phyloP scores from a whole-genome alignment of 1,139 yeast species.

The Kodamaea derodonti region DNA sequence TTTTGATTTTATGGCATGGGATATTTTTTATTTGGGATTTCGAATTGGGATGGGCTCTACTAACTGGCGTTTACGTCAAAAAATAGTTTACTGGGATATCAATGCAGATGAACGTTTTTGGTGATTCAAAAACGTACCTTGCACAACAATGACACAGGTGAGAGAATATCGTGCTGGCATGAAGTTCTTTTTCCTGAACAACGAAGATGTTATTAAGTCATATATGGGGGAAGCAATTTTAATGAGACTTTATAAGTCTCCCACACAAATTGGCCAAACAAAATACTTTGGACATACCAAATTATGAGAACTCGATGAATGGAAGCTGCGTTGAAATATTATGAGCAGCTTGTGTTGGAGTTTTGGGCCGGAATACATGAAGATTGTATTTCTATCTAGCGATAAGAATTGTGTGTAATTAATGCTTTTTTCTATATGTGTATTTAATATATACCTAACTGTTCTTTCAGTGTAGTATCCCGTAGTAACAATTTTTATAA shows the following conservation, averaged over 20 bases:
- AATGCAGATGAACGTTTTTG: slow-evolving; percentile 1
- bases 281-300: background rate
- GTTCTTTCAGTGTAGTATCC: slow-evolving; percentile 6
- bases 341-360: slow-evolving; percentile 2
- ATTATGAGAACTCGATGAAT: slow-evolving; percentile 1
- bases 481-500: slow-evolving; percentile 1
- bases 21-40: slow-evolving; percentile 11
- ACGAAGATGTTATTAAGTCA: slow-evolving; percentile 12
- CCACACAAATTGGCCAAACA: slow-evolving; percentile 1
- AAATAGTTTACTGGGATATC: slow-evolving; percentile 3
- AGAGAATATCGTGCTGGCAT: slow-evolving; percentile 6
- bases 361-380: slow-evolving; percentile 1
- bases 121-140: slow-evolving; percentile 1
- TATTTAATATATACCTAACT: slow-evolving; percentile 10
- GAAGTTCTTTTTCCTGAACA: slow-evolving; percentile 7
- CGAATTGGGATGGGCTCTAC: background rate
- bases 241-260: slow-evolving; percentile 2
- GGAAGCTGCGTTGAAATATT: slow-evolving; percentile 1
- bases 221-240: slow-evolving; percentile 14
- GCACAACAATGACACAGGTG: slow-evolving; percentile 7
- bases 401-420: slow-evolving; percentile 3
- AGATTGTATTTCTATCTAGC: slow-evolving; percentile 1
- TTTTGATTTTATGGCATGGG: slow-evolving; percentile 16
- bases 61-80: background rate
- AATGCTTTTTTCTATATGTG: slow-evolving; percentile 14